Evolutionary conservation across 208 protist species (phyloP).

Genomic region (Entamoeba dispar): DNA sequence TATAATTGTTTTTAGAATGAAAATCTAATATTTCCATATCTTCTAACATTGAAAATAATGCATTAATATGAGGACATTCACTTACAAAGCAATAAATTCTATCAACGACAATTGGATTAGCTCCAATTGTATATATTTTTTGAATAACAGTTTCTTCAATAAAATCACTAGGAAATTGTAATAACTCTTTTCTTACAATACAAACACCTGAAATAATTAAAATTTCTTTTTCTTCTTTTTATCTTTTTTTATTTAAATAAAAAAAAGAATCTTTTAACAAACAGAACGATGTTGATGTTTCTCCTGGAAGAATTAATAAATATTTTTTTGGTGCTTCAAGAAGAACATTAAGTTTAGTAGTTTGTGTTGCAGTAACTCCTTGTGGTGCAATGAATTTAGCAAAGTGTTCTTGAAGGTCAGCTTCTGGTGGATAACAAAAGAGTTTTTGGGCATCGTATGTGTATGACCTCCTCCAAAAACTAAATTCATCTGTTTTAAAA

Average conservation of each 20-base stretch:
- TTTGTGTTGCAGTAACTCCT: neutral
- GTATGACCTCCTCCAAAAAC: neutral
- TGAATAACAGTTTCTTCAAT: neutral
- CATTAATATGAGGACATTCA: neutral
- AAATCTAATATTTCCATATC: neutral
- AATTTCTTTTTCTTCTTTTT: no score
- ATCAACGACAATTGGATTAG: neutral
- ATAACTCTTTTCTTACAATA: neutral
- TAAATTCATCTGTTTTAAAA: neutral
- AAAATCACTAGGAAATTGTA: neutral
- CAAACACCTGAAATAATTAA: neutral
- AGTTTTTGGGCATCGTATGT: neutral
- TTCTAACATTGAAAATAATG: neutral
- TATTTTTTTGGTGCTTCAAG: neutral
- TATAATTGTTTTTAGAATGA: neutral
- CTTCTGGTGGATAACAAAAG: neutral
- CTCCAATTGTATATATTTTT: neutral
- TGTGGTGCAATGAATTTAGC: neutral
- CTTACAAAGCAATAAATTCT: neutral
- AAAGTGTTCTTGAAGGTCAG: neutral
- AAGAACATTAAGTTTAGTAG: neutral
- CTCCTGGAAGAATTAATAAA: neutral
- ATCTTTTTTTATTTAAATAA: neutral
- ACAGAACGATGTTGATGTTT: neutral
- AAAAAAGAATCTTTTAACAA: neutral